A percentile compares a stretch with the other conserved stretches of the same genome.
These are phyloP conservation scores for Schizophyllum commune DNA, from an alignment of 1,284 basidiomycete species.

Conservation along the genomic window DNA sequence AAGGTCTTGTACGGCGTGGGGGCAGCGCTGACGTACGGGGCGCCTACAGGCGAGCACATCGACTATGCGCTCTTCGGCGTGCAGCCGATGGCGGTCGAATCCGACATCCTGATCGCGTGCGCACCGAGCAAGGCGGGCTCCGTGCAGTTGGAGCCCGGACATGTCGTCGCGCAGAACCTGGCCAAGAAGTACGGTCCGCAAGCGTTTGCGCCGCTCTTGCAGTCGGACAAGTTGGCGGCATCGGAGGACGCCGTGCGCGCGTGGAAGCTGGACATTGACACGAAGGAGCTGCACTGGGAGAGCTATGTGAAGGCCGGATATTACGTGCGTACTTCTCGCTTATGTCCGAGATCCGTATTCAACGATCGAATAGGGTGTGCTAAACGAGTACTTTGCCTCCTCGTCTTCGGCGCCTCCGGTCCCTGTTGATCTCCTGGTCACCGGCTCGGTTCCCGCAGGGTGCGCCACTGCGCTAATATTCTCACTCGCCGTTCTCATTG, in stretches of 20 bases:
- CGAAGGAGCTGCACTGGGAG: conserved; percentile 69
- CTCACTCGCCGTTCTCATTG: not conserved
- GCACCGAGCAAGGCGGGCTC: conserved; percentile 33
- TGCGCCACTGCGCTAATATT: not conserved
- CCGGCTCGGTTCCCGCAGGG: conserved; percentile 66
- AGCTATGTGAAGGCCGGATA: conserved; percentile 83
- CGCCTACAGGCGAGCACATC: conserved; percentile 69
- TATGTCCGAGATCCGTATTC: conserved; percentile 1
- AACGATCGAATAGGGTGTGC: conserved; percentile 48
- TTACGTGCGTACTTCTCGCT: conserved; percentile 38
- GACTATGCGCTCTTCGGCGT: conserved; percentile 81
- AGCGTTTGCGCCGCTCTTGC: conserved; percentile 40
- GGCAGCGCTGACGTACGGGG: conserved; percentile 2
- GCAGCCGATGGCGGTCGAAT: conserved; percentile 78
- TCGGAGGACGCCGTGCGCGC: conserved; percentile 32
- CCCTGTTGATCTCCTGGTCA: conserved; percentile 63
- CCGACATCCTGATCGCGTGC: conserved; percentile 80
- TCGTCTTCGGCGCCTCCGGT: conserved; percentile 31
- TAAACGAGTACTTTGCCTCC: conserved; percentile 53
- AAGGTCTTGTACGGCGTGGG: not conserved
- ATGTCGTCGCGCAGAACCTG: conserved; percentile 61
- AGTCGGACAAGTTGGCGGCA: conserved; percentile 17
- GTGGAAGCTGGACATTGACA: conserved; percentile 73
- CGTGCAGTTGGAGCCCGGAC: conserved; percentile 23
- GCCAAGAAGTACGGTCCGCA: conserved; percentile 51